Conservation (phyloP, 129 eudicot genomes). For the Erigeron canadensis region DNA sequence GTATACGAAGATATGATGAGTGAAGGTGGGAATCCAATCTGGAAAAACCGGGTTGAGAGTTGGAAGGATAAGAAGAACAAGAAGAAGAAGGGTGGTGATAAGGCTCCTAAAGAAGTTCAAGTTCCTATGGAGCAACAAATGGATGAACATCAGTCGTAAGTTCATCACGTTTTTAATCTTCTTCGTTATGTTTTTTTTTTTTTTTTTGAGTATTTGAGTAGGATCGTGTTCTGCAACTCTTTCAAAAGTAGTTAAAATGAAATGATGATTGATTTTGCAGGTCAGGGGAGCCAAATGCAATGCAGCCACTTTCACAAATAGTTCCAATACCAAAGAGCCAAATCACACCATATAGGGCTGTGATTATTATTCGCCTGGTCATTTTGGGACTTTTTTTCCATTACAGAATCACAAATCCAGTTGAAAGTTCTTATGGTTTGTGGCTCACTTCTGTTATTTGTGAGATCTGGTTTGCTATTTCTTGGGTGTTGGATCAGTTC, state of each 20-base stretch:
- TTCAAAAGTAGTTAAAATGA: neutral
- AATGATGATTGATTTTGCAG: constrained; percentile 39
- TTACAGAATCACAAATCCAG: constrained; percentile 92
- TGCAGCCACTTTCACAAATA: constrained; percentile 78
- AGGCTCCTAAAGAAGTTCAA: constrained; percentile 61
- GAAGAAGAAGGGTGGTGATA: constrained; percentile 56
- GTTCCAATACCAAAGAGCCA: constrained; percentile 82
- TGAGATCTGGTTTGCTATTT: constrained; percentile 96
- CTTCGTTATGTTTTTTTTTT: neutral
- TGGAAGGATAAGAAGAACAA: constrained; percentile 95
- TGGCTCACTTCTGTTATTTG: constrained; percentile 99
- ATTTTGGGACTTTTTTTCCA: constrained; percentile 84
- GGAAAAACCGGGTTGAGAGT: constrained; percentile 94
- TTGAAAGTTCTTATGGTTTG: constrained; percentile 82
- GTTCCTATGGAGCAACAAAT: constrained; percentile 79
- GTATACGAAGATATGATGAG: constrained; percentile 58
- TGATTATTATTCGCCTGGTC: constrained; percentile 77
- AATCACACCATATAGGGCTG: constrained; percentile 67
- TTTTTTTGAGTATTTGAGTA: neutral
- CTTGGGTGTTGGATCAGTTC: constrained; percentile 99
- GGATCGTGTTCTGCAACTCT: neutral
- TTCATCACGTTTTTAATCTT: neutral
- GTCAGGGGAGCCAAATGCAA: constrained; percentile 48
- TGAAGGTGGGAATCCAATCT: constrained; percentile 87
- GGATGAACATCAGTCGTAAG: constrained; percentile 80